Evolutionary conservation across 2,329 filamentous ascomycete species (phyloP).

Genomic region (Fusarium verrucosum): DNA sequence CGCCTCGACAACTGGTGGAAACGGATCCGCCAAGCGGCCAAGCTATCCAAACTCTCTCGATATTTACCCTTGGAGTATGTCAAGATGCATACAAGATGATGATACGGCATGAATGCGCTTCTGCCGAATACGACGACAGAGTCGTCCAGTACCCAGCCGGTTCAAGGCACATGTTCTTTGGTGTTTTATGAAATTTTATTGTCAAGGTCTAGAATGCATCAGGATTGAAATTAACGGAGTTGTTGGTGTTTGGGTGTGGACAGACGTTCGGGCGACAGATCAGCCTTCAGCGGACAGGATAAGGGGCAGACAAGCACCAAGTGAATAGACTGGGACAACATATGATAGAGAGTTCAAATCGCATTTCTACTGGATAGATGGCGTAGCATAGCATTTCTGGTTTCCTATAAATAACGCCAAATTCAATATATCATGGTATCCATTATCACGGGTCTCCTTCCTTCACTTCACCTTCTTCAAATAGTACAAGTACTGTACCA

Average conservation of each 20-base stretch:
- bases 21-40: slow-evolving; percentile 48
- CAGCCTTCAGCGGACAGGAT: not conserved
- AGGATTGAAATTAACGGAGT: slow-evolving; percentile 4
- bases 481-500: slow-evolving; percentile 77
- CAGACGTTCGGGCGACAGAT: slow-evolving; percentile 4
- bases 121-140: slow-evolving; percentile 5
- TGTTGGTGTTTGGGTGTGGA: slow-evolving; percentile 15
- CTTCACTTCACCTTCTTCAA: slow-evolving; percentile 63
- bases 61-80: slow-evolving; percentile 48
- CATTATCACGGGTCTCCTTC: slow-evolving; percentile 40
- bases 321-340: not conserved
- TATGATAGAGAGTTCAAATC: slow-evolving; percentile 1
- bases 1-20: slow-evolving; percentile 50
- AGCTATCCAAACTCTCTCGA: slow-evolving; percentile 49
- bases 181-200: not conserved
- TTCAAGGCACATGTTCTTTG: slow-evolving; percentile 1
- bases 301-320: not conserved
- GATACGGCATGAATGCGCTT: not conserved
- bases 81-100: slow-evolving; percentile 47
- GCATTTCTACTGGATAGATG: slow-evolving; percentile 15
- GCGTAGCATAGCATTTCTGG: slow-evolving; percentile 21
- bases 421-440: slow-evolving; percentile 9
- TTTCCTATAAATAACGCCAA: slow-evolving; percentile 32
- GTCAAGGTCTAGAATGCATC: not conserved
- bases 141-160: not conserved